These are phyloP conservation scores for Bruguiera sexangula DNA, from an alignment of 345 rosid genomes.

Conservation along the genomic window DNA sequence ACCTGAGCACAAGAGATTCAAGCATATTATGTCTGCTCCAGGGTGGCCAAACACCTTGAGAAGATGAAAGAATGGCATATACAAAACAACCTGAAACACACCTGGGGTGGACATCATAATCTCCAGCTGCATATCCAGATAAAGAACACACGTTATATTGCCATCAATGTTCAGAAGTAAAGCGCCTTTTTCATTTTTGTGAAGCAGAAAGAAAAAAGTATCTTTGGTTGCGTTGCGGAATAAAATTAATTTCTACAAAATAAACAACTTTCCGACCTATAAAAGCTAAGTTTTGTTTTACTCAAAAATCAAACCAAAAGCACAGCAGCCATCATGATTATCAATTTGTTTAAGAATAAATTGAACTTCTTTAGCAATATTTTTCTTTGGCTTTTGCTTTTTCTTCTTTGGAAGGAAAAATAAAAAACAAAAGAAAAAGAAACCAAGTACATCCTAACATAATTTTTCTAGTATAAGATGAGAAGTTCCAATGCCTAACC, in stretches of 20 bases:
- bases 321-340: no score
- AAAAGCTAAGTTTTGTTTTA: no score
- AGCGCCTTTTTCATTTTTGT: background rate
- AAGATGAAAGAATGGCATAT: background rate
- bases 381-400: no score
- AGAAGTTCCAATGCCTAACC: background rate
- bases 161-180: background rate
- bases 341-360: no score
- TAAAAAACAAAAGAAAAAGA: background rate
- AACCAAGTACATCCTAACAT: background rate
- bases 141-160: background rate
- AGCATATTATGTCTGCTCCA: background rate
- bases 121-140: conserved; percentile 44
- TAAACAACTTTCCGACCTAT: no score
- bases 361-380: no score
- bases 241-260: no score
- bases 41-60: background rate
- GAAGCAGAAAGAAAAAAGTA: no score
- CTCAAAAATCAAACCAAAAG: no score
- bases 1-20: conserved; percentile 28
- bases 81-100: conserved; percentile 48
- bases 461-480: background rate
- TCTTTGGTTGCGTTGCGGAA: no score
- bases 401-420: no score
- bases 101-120: conserved; percentile 56